Percentiles rank a stretch among this genome's conserved stretches.
phyloP scores from a whole-genome alignment of 2,329 filamentous ascomycete species.

The Neofusicoccum sp. region DNA sequence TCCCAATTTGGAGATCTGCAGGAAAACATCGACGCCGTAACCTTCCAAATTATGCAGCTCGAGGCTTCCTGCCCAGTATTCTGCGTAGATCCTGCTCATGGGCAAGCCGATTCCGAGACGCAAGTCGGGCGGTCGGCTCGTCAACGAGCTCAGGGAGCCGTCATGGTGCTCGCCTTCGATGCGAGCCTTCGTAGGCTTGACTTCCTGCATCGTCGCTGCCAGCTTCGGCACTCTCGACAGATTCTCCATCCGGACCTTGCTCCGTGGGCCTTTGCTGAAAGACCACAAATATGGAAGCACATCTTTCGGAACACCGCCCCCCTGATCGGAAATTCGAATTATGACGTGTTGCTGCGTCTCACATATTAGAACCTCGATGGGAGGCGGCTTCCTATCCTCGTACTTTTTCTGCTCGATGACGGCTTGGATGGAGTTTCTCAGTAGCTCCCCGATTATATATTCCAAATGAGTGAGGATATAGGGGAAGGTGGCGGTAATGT shows the following conservation, averaged over 20 bases:
- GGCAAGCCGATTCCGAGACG: constrained; percentile 90
- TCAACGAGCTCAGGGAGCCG: constrained; percentile 75
- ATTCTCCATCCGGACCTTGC: constrained; percentile 75
- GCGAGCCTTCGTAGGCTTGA: constrained; percentile 48
- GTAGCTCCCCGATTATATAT: constrained; percentile 92
- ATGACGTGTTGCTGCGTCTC: constrained; percentile 94
- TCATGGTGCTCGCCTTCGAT: constrained; percentile 30
- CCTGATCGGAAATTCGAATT: constrained; percentile 91
- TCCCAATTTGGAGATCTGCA: constrained; percentile 93
- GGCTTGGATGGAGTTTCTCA: constrained; percentile 92
- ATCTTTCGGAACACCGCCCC: constrained; percentile 83
- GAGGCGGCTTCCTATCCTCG: constrained; percentile 58
- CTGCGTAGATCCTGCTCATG: constrained; percentile 89
- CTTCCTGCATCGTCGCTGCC: constrained; percentile 89
- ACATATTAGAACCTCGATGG: constrained; percentile 91
- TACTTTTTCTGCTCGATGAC: constrained; percentile 70
- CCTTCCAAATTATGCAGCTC: constrained; percentile 91
- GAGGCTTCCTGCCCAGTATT: constrained; percentile 94
- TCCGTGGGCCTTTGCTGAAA: constrained; percentile 88
- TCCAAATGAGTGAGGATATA: constrained; percentile 96
- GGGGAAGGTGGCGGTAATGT: constrained; percentile 86
- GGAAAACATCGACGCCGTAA: constrained; percentile 91
- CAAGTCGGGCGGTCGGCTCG: constrained; percentile 79
- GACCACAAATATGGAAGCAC: constrained; percentile 91
- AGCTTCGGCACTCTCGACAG: constrained; percentile 83